Evolutionary conservation across 805 yeast genomes (phyloP), one percentile per base, ranked within the genome.

Genomic region (Starmerella bombicola): DNA sequence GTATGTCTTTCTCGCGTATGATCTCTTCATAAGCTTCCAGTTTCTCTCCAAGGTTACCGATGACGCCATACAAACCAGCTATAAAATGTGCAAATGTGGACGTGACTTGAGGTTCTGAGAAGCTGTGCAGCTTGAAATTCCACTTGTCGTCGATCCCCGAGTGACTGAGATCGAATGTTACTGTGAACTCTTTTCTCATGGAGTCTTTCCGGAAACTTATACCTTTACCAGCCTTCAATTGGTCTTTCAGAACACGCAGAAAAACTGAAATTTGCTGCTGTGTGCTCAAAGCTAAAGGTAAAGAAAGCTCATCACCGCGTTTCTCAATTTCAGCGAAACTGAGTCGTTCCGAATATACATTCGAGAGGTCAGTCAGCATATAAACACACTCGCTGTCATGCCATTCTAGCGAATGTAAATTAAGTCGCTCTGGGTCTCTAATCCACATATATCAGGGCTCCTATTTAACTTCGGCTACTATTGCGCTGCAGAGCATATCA

Each of bases 251-350:
- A n/a, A 37, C 20, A 5, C 3, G 22, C 4, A 36, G 30, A 19
- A 44, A 37, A 2, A 33, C 34, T 13, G 30, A 10, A 9, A 39
- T 23, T 31, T 40, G 40, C 13, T 21, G 33, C 21, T 15, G 35
- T 5, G 34, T 34, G 37, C 25, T 20, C 9, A 45, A 30, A 8
- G 36, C 43, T 28, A 45, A 42, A 19, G 38, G 40, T 22, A 35
- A 24, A n/a, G 36, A 30, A 12, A 39, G 31, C 17, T 23, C 23
- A 16, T 33, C 39, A 23, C 44, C 48, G 10, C 43, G 32, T 6
- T 4, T 10, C 31, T 25, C 36, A 20, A 45, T 33, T 12, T 35
- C 38, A 3, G 15, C n/a, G 10, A 18, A 15, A 8, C 12, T 10
- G 16, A 45, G 31, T 12, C 20, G 19, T 25, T 45, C 48, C 6